These are phyloP conservation scores for Forsythia suspensa DNA, from an alignment of 257 asterid genomes.

Conservation along the genomic window DNA sequence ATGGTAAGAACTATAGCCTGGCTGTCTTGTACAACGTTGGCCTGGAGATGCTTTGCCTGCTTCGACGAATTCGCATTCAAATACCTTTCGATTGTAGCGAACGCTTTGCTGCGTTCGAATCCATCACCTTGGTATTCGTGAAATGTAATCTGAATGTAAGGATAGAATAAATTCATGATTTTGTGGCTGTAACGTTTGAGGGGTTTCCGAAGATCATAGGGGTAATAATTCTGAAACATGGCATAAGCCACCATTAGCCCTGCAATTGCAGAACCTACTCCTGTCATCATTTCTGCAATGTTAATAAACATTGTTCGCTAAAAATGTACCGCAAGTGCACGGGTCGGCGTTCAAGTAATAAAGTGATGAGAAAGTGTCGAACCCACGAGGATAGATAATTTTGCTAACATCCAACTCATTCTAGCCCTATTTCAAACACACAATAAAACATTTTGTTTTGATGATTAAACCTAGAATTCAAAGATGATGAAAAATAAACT, in stretches of 20 bases:
- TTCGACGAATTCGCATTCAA: slow-evolving; percentile 16
- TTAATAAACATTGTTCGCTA: not conserved
- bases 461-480: no score
- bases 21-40: not conserved
- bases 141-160: not conserved
- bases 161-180: not conserved
- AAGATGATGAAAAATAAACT: no score
- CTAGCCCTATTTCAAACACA: no score
- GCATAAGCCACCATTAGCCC: not conserved
- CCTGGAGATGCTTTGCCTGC: slow-evolving; percentile 28
- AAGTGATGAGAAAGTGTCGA: no score
- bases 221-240: not conserved
- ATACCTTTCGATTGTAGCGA: slow-evolving; percentile 25
- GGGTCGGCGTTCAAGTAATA: no score
- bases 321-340: no score
- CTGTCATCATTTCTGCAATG: not conserved
- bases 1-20: slow-evolving; percentile 22
- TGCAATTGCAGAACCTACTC: not conserved
- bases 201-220: not conserved
- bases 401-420: no score
- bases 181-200: not conserved
- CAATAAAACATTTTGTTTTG: no score
- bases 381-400: no score
- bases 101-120: slow-evolving; percentile 25
- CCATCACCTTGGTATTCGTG: not conserved